These are phyloP conservation scores for Wickerhamomyces xylosicus DNA, from an alignment of 805 yeast genomes.

Conservation along the genomic window DNA sequence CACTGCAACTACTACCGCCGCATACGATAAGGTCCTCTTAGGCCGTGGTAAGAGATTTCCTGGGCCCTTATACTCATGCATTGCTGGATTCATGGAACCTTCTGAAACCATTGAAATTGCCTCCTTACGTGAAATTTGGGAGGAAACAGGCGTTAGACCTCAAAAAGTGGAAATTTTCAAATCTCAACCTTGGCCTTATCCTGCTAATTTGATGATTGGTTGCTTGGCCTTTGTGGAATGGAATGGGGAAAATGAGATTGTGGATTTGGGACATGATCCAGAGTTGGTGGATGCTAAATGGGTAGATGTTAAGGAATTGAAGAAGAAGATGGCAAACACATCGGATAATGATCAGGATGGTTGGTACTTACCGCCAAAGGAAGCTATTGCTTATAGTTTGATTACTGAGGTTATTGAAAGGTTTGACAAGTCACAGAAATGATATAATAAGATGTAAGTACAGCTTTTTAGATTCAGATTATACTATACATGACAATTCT, in stretches of 20 bases:
- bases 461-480: no score
- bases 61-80: constrained; percentile 60
- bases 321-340: constrained; percentile 13
- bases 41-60: constrained; percentile 62
- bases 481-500: no score
- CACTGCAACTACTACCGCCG: constrained; percentile 60
- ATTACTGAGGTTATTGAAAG: constrained; percentile 14
- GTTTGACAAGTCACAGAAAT: constrained; percentile 3
- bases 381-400: constrained; percentile 20
- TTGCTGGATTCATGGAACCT: constrained; percentile 96
- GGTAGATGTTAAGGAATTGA: constrained; percentile 53
- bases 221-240: constrained; percentile 74
- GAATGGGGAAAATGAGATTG: constrained; percentile 51
- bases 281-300: constrained; percentile 83
- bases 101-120: constrained; percentile 88
- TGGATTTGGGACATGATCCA: constrained; percentile 71
- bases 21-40: constrained; percentile 51
- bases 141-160: constrained; percentile 68
- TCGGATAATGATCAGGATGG: constrained; percentile 7
- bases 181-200: constrained; percentile 98
- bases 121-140: constrained; percentile 85
- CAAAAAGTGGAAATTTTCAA: constrained; percentile 46
- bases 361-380: constrained; percentile 16
- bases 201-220: constrained; percentile 89
- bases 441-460: constrained; percentile 3